A percentile compares a stretch with the other conserved stretches of the same genome.
These are phyloP conservation scores for Rhizophagus sp. DNA, from an alignment of 192 early-diverging fungal genomes.

Conservation along the genomic window DNA sequence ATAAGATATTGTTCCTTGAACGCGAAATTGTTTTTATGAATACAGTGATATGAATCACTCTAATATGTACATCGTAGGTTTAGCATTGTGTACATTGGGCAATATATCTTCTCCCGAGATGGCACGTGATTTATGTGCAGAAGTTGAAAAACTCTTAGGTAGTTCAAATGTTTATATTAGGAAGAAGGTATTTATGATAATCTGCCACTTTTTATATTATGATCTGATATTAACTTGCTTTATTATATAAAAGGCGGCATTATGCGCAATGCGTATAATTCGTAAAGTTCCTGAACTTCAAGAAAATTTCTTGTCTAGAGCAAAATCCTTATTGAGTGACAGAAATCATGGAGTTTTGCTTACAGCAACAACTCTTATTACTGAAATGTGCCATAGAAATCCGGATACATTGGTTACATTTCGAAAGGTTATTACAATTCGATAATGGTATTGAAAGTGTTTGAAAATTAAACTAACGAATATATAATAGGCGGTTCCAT, in stretches of 20 bases:
- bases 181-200: slow-evolving; percentile 77
- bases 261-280: slow-evolving; percentile 90
- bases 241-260: slow-evolving; percentile 66
- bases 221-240: not conserved
- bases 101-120: slow-evolving; percentile 98
- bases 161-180: slow-evolving; percentile 92
- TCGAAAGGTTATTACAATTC: slow-evolving; percentile 54
- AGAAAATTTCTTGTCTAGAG: slow-evolving; percentile 77
- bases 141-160: slow-evolving; percentile 90
- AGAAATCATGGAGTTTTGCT: slow-evolving; percentile 95
- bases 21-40: slow-evolving; percentile 20
- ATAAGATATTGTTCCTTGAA: slow-evolving; percentile 6
- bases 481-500: slow-evolving; percentile 64
- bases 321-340: slow-evolving; percentile 80
- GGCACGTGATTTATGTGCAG: slow-evolving; percentile 88
- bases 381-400: slow-evolving; percentile 82
- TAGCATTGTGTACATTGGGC: slow-evolving; percentile 94
- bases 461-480: not conserved
- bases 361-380: slow-evolving; percentile 85
- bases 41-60: slow-evolving; percentile 89
- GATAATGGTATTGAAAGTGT: too few species aligned
- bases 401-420: slow-evolving; percentile 69
- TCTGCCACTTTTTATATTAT: not conserved
- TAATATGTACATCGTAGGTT: slow-evolving; percentile 96
- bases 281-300: slow-evolving; percentile 91